Evolutionary conservation across 805 yeast genomes (phyloP).

Genomic region (Sporopachydermia lactativora): DNA sequence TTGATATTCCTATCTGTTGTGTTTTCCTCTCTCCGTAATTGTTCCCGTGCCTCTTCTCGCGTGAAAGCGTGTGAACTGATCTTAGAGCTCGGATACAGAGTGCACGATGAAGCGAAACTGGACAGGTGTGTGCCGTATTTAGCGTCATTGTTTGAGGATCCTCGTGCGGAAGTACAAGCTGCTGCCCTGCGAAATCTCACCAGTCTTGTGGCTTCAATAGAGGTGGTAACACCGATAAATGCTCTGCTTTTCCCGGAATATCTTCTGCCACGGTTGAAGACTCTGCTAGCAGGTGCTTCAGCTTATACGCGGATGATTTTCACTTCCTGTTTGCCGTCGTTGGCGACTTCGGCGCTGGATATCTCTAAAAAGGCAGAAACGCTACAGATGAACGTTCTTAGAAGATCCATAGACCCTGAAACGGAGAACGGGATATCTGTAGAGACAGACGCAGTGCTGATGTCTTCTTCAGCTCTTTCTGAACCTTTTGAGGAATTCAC

Average conservation of each 20-base stretch:
- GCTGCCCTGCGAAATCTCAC: constrained; percentile 52
- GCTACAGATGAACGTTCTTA: constrained; percentile 25
- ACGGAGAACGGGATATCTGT: constrained; percentile 25
- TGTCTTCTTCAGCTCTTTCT: constrained; percentile 28
- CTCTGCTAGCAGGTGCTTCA: constrained; percentile 25
- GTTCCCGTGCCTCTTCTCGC: constrained; percentile 44
- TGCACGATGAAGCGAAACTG: constrained; percentile 71
- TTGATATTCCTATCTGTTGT: constrained; percentile 44
- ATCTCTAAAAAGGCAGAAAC: constrained; percentile 32
- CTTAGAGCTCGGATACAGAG: constrained; percentile 57
- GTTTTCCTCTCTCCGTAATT: constrained; percentile 45
- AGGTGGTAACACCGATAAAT: constrained; percentile 58
- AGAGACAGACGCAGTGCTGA: constrained; percentile 18
- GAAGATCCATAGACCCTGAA: constrained; percentile 28
- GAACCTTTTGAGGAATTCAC: constrained; percentile 53
- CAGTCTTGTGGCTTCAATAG: constrained; percentile 50
- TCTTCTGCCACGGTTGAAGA: constrained; percentile 52
- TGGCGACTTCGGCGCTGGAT: constrained; percentile 58
- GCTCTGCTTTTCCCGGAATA: constrained; percentile 71
- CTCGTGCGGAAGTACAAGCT: constrained; percentile 48
- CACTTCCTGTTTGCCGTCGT: constrained; percentile 58
- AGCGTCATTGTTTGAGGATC: constrained; percentile 57
- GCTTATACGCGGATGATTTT: constrained; percentile 46
- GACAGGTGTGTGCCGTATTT: constrained; percentile 79
- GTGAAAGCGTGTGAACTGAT: constrained; percentile 65